These are phyloP conservation scores for Linnemannia zychae DNA, from an alignment of 192 early-diverging fungal genomes.

Conservation along the genomic window DNA sequence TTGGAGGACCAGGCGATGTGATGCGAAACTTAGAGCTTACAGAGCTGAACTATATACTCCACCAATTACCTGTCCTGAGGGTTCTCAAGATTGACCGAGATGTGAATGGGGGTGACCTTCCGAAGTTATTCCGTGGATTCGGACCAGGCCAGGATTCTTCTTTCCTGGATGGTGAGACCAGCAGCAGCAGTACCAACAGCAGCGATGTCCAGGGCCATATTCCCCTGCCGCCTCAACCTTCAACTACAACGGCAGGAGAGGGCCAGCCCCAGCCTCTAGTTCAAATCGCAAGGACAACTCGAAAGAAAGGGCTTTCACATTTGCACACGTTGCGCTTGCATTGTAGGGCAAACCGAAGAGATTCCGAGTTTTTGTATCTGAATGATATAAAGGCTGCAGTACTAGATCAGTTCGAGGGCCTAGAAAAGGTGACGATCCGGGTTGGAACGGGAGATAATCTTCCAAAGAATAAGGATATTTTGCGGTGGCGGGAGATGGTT, in stretches of 20 bases:
- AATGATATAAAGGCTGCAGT: not conserved
- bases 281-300: not conserved
- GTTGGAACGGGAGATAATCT: not conserved
- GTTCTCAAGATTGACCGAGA: constrained; percentile 21
- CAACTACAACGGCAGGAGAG: no score
- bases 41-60: constrained; percentile 18
- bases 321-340: not conserved
- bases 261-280: not conserved
- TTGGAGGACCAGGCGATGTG: constrained; percentile 5
- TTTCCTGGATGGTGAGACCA: not conserved
- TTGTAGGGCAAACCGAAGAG: not conserved
- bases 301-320: not conserved
- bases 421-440: not conserved
- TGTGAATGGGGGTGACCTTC: not conserved
- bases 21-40: not conserved
- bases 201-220: no score
- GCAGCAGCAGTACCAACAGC: no score
- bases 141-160: not conserved
- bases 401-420: not conserved
- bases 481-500: not conserved
- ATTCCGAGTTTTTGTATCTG: not conserved
- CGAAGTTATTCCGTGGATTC: not conserved
- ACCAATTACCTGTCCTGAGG: constrained; percentile 10
- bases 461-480: not conserved
- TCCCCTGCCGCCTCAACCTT: no score